A percentile compares a stretch with the other conserved stretches of the same genome.
phyloP scores from a whole-genome alignment of 176 grass and related monocot species.

The Tuctoria greenei region DNA sequence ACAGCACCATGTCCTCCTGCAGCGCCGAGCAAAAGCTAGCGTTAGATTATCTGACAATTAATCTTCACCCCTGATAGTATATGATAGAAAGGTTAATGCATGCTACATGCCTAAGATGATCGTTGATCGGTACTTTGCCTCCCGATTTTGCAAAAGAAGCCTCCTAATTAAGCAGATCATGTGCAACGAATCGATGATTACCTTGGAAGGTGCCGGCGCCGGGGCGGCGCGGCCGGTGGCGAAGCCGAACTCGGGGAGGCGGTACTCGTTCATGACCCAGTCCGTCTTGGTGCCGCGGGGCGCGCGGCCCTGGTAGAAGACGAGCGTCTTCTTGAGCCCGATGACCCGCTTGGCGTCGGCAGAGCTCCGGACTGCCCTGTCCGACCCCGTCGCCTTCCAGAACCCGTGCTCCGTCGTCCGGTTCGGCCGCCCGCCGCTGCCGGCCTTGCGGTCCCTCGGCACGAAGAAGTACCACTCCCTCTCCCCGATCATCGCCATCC shows the following conservation, averaged over 20 bases:
- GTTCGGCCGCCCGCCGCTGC: conserved; percentile 74
- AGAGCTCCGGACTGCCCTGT: conserved; percentile 44
- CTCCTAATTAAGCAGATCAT: neutral
- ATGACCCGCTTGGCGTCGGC: conserved; percentile 57
- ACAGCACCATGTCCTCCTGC: conserved; percentile 79
- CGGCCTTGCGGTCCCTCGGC: conserved; percentile 55
- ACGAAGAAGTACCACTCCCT: conserved; percentile 99
- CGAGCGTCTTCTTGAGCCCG: conserved; percentile 92
- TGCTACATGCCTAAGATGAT: neutral
- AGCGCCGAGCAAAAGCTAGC: neutral
- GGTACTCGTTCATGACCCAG: conserved; percentile 98
- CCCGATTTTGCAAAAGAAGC: no score
- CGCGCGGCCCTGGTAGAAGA: conserved; percentile 82
- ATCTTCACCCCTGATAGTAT: neutral
- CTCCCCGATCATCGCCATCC: conserved; percentile 83
- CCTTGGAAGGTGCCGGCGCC: conserved; percentile 21
- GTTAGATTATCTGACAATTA: neutral
- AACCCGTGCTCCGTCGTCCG: conserved; percentile 79
- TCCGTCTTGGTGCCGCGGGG: conserved; percentile 74
- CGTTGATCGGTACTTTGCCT: neutral
- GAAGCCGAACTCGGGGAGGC: conserved; percentile 44
- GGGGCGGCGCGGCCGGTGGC: neutral
- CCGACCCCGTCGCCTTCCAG: conserved; percentile 95
- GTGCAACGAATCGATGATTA: neutral
- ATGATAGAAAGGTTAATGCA: neutral